Evolutionary conservation across 192 early-diverging fungal species (phyloP).

Genomic region (Phlyctochytrium bullatum): DNA sequence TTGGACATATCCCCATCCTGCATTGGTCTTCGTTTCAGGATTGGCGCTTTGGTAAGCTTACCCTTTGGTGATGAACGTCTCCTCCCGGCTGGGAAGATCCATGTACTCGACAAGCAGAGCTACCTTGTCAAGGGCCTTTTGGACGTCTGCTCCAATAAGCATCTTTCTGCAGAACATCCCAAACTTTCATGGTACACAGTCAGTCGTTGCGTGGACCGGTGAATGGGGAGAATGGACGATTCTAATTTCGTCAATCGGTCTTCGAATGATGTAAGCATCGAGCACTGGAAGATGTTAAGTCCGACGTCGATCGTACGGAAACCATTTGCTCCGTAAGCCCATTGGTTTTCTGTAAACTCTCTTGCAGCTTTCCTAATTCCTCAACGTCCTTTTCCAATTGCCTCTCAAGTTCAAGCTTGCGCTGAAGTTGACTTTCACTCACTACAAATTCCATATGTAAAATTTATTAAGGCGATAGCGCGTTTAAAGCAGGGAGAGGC

Average conservation of each 20-base stretch:
- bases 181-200: slow-evolving; percentile 72
- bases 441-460: neutral
- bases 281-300: slow-evolving; percentile 39
- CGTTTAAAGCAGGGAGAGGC: neutral
- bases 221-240: slow-evolving; percentile 76
- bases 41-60: slow-evolving; percentile 8
- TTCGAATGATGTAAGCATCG: slow-evolving; percentile 75
- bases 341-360: slow-evolving; percentile 48
- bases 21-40: slow-evolving; percentile 37
- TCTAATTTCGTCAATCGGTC: slow-evolving; percentile 68
- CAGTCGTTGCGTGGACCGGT: slow-evolving; percentile 69
- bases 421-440: slow-evolving; percentile 22
- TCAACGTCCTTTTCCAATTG: slow-evolving; percentile 44
- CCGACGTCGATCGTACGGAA: neutral
- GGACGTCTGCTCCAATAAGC: slow-evolving; percentile 54
- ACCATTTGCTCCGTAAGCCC: slow-evolving; percentile 54
- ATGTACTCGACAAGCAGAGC: slow-evolving; percentile 64
- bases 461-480: neutral
- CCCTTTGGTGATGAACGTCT: slow-evolving; percentile 66
- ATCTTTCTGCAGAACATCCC: neutral
- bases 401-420: slow-evolving; percentile 33
- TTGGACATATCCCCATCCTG: slow-evolving; percentile 49
- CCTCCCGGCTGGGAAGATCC: slow-evolving; percentile 67
- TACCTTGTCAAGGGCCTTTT: slow-evolving; percentile 56
- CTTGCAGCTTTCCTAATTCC: slow-evolving; percentile 50